Evolutionary conservation across 2,329 filamentous ascomycete genomes (phyloP), one percentile per base, ranked within the genome.

Genomic region (Paracamarosporium sp.): DNA sequence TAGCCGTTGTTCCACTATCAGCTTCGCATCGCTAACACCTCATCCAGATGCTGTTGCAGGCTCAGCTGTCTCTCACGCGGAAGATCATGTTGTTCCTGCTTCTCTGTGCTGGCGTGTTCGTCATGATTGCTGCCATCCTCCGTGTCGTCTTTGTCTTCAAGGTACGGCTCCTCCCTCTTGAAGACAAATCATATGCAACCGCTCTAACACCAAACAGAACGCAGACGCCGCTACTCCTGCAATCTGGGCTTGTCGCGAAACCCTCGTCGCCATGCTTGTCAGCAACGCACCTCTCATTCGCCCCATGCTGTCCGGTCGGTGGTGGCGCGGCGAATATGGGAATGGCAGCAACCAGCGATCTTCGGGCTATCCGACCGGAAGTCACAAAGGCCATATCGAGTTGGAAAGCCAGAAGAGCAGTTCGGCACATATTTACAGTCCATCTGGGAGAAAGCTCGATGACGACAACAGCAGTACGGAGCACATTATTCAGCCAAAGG

Each of bases 161-260:
- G 24, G 76, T 71, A 58, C 46, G 67, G 65, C 25, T 22, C 12
- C 15, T 13, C 35, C n/a, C n/a, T 5, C n/a, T 38, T 24, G 12
- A 24, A 3, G 24, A 22, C 6, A 31, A 17, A 5, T 3, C 31
- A 45, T 33, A 13, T 35, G 28, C 11, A 28, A 40, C 13, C 41
- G 52, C 8, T 45, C 50, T 12, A 30, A 30, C 28, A 53, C 15
- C 50, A 57, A 53, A 57, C 57, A 56, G 60, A 61, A 30, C 28
- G 60, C 40, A 5, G 40, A 43, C 22, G 40, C 40, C 22, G 40
- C 40, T 27, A 64, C 55, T 25, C 60, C 62, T 12, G 76, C 77
- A 0, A 69, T 79, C 20, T 79, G 77, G 77, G 78, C 75, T 3
- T 71, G 75, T 25, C 72, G 76, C 12, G 76, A 79, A 57, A 75